These are phyloP conservation scores for Teunomyces gatunensis DNA, from an alignment of 805 yeast species.

Conservation along the genomic window DNA sequence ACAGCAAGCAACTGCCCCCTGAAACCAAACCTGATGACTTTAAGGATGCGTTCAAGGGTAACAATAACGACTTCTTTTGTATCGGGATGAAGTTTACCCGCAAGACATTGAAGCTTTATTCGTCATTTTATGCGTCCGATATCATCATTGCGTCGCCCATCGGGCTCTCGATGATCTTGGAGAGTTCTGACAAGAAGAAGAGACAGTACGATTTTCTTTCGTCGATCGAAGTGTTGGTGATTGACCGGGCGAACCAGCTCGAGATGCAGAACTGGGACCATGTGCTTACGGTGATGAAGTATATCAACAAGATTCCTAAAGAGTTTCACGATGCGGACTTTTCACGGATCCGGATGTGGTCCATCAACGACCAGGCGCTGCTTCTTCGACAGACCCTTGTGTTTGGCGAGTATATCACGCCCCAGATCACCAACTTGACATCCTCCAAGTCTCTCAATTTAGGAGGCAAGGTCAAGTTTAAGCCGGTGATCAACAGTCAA, in stretches of 20 bases:
- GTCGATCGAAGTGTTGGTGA: constrained; percentile 76
- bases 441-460: constrained; percentile 49
- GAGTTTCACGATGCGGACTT: constrained; percentile 82
- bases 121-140: constrained; percentile 83
- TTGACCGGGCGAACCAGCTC: constrained; percentile 83
- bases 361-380: constrained; percentile 76
- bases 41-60: constrained; percentile 76
- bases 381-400: constrained; percentile 74
- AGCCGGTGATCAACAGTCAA: constrained; percentile 41
- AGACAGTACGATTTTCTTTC: constrained; percentile 79
- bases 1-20: constrained; percentile 46
- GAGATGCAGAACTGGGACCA: constrained; percentile 95
- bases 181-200: constrained; percentile 52
- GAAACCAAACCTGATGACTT: constrained; percentile 79
- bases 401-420: constrained; percentile 75
- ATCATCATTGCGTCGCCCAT: constrained; percentile 88
- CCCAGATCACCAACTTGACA: constrained; percentile 69
- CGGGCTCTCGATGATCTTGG: constrained; percentile 74
- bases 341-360: constrained; percentile 89
- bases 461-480: constrained; percentile 59
- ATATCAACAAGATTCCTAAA: constrained; percentile 74
- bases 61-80: constrained; percentile 87
- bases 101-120: constrained; percentile 78
- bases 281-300: constrained; percentile 59
- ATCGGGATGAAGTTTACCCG: constrained; percentile 89